A percentile compares a stretch with the other conserved stretches of the same genome.
phyloP scores from a whole-genome alignment of 345 rosid genomes.

The Gossypium thurberi region DNA sequence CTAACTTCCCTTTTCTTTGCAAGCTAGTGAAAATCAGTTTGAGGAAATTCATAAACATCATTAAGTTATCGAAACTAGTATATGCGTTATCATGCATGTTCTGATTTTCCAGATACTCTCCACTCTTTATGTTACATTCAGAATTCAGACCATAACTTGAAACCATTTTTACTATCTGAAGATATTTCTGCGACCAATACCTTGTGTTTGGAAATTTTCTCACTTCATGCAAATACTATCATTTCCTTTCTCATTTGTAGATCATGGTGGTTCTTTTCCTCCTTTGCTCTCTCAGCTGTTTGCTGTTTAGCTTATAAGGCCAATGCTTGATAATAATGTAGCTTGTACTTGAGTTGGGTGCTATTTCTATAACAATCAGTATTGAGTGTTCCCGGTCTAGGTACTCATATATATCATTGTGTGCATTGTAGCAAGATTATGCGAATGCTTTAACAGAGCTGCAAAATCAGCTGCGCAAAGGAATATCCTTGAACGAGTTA shows the following conservation, averaged over 20 bases:
- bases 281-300: neutral
- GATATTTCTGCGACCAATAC: neutral
- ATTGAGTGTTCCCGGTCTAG: neutral
- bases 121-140: neutral
- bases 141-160: neutral
- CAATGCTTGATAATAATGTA: neutral
- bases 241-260: neutral
- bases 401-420: slow-evolving; percentile 14
- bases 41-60: neutral
- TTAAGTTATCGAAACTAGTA: neutral
- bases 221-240: neutral
- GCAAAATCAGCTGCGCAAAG: slow-evolving; percentile 38
- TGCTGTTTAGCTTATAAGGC: neutral
- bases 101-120: neutral
- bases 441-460: slow-evolving; percentile 48
- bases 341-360: neutral
- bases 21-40: neutral
- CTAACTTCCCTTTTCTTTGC: neutral
- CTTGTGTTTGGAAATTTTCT: neutral
- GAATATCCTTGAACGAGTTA: slow-evolving; percentile 38
- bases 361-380: neutral
- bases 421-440: slow-evolving; percentile 38
- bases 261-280: neutral
- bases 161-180: neutral
- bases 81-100: neutral